These are phyloP conservation scores for Kwoniella botswanensis DNA, from an alignment of 768 basidiomycete species.

Conservation along the genomic window DNA sequence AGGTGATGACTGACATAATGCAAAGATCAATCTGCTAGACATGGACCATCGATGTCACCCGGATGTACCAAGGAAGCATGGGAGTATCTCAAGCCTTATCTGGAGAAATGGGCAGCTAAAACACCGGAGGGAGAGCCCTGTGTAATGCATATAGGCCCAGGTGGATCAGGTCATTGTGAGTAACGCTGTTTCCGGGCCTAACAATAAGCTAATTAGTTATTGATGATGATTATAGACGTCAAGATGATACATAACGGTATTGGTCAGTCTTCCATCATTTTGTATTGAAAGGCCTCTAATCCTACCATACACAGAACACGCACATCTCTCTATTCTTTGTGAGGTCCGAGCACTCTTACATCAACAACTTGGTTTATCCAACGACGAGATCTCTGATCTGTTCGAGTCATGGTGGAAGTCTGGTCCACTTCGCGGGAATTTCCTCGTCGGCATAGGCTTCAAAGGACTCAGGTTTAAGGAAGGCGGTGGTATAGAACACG, in stretches of 20 bases:
- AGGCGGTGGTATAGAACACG: constrained; percentile 51
- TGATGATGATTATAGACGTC: constrained; percentile 26
- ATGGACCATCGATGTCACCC: constrained; percentile 55
- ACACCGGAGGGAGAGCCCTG: constrained; percentile 53
- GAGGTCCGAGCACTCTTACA: constrained; percentile 50
- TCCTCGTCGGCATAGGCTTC: constrained; percentile 53
- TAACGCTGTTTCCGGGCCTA: neutral
- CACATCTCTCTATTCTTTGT: constrained; percentile 51
- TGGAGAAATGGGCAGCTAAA: constrained; percentile 57
- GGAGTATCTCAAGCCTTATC: constrained; percentile 44
- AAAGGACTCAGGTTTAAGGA: constrained; percentile 51
- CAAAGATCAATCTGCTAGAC: constrained; percentile 54
- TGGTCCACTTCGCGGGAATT: constrained; percentile 53
- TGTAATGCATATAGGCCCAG: constrained; percentile 51
- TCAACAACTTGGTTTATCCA: constrained; percentile 44
- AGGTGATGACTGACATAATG: neutral
- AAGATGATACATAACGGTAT: constrained; percentile 59
- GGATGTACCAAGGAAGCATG: constrained; percentile 53
- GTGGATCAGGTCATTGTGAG: constrained; percentile 56
- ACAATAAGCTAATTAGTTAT: too few species aligned
- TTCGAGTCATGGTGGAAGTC: constrained; percentile 53
- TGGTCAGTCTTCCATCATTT: constrained; percentile 17
- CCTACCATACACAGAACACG: constrained; percentile 44
- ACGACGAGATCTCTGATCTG: constrained; percentile 52
- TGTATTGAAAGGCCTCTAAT: neutral